Conservation (phyloP, 169 alveolate species). For the Plasmodium knowlesi region DNA sequence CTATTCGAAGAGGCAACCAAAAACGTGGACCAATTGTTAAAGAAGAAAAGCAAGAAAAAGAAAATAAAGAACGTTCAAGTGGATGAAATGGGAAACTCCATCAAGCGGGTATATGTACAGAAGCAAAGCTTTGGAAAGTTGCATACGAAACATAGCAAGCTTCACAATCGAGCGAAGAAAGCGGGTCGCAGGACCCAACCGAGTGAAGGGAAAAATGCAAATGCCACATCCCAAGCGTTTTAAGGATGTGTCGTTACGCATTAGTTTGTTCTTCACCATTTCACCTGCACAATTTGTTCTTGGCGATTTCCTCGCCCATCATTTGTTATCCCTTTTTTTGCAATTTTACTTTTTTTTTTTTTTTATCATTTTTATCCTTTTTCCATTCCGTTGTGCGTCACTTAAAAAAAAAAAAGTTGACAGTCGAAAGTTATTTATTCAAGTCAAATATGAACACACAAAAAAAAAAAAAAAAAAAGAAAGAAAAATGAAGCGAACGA, state of each 20-base stretch:
- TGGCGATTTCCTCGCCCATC: neutral
- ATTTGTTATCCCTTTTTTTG: neutral
- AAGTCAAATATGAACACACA: neutral
- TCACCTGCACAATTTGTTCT: neutral
- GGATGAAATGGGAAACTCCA: slow-evolving; percentile 43
- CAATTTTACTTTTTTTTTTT: neutral
- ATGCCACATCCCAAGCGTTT: neutral
- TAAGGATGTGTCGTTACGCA: neutral
- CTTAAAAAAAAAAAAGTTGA: neutral
- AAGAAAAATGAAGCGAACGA: neutral
- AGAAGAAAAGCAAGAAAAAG: neutral
- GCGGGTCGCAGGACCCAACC: neutral
- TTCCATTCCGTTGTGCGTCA: neutral
- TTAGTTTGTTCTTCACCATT: too few species aligned
- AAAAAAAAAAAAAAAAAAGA: neutral
- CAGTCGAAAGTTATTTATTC: neutral
- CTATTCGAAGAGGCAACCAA: slow-evolving; percentile 56
- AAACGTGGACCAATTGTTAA: neutral
- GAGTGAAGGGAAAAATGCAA: neutral
- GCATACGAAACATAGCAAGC: slow-evolving; percentile 44
- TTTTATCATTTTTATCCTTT: neutral
- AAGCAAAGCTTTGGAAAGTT: slow-evolving; percentile 42
- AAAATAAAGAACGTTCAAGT: slow-evolving; percentile 1
- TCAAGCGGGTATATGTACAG: slow-evolving; percentile 37
- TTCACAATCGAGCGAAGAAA: slow-evolving; percentile 16